These are phyloP conservation scores for Marvania coccoides DNA, from an alignment of 139 green algal species.

Conservation along the genomic window DNA sequence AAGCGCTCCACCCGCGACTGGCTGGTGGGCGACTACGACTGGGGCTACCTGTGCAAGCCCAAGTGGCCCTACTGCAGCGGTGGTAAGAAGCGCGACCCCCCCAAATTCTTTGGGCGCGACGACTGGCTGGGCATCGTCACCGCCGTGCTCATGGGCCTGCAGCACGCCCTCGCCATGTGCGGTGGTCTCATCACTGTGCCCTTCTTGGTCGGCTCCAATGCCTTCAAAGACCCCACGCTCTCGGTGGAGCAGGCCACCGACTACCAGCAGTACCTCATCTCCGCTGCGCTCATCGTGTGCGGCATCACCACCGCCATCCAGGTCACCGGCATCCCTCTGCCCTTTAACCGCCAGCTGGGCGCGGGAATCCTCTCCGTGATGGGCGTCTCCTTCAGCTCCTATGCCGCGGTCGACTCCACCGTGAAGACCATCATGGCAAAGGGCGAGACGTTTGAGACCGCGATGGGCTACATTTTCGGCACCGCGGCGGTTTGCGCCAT, in stretches of 20 bases:
- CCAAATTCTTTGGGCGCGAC: constrained; percentile 6
- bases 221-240: neutral
- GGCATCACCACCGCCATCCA: constrained; percentile 37
- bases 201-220: neutral
- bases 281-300: constrained; percentile 33
- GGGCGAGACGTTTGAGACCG: constrained; percentile 16
- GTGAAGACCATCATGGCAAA: neutral
- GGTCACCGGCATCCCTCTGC: constrained; percentile 6
- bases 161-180: constrained; percentile 58
- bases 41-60: constrained; percentile 11
- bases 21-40: neutral
- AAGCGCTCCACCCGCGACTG: neutral
- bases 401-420: neutral
- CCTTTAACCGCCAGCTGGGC: constrained; percentile 14
- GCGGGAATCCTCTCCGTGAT: constrained; percentile 47
- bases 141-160: constrained; percentile 52
- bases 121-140: constrained; percentile 26
- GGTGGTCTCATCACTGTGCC: constrained; percentile 42
- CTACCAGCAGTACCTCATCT: constrained; percentile 16
- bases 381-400: constrained; percentile 18
- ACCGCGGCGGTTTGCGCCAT: constrained; percentile 44
- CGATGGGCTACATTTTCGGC: constrained; percentile 55
- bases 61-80: constrained; percentile 4
- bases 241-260: neutral
- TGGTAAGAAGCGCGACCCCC: neutral